Conservation (phyloP, 164 flowering plant genomes). For the Magnolia kwangsiensis region DNA sequence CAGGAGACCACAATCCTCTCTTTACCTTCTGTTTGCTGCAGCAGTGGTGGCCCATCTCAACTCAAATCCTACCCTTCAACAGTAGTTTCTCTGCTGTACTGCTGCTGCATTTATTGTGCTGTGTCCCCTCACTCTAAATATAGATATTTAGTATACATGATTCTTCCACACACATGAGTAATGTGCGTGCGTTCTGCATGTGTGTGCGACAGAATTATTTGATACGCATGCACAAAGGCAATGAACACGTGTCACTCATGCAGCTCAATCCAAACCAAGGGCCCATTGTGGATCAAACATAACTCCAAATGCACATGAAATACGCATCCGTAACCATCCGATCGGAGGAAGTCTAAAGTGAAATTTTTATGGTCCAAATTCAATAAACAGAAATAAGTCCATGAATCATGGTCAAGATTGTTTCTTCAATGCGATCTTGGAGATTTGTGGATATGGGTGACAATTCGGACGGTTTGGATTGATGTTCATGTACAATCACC, state of each 20-base stretch:
- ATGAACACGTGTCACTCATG: neutral
- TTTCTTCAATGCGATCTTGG: neutral
- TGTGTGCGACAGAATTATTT: too few species aligned
- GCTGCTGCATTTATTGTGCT: slow-evolving; percentile 7
- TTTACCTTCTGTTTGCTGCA: slow-evolving; percentile 47
- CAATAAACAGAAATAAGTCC: neutral
- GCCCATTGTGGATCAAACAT: neutral
- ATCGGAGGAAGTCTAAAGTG: too few species aligned
- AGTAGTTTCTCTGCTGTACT: neutral
- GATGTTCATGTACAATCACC: neutral
- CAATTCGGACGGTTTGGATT: neutral
- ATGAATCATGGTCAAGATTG: neutral
- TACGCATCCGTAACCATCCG: too few species aligned
- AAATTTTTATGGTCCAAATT: too few species aligned
- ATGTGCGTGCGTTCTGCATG: too few species aligned
- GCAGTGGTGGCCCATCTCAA: slow-evolving; percentile 38
- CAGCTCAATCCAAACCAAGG: neutral
- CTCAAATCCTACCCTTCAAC: slow-evolving; percentile 3
- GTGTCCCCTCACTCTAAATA: neutral
- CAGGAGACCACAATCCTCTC: slow-evolving; percentile 49
- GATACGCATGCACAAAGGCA: neutral
- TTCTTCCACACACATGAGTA: too few species aligned
- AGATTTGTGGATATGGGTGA: neutral
- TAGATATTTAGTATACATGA: neutral
- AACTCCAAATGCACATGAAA: neutral